phyloP scores from a whole-genome alignment of 495 filamentous ascomycete species.

The Letharia lupina region DNA sequence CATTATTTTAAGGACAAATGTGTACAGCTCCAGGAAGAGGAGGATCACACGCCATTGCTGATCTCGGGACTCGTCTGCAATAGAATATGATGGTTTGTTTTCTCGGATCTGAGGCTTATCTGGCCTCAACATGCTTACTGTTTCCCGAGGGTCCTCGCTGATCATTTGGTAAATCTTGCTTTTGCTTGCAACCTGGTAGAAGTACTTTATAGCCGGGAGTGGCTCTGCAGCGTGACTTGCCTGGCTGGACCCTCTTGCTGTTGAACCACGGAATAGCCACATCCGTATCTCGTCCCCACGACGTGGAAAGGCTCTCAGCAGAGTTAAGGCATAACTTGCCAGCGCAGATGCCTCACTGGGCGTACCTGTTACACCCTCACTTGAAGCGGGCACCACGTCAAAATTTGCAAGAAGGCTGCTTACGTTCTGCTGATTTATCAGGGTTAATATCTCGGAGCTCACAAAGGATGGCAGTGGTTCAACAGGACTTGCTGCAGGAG shows the following conservation, averaged over 20 bases:
- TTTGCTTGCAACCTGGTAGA: slow-evolving; percentile 69
- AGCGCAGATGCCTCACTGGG: slow-evolving; percentile 60
- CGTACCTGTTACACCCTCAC: slow-evolving; percentile 12
- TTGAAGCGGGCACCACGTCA: slow-evolving; percentile 30
- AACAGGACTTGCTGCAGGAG: slow-evolving; percentile 21
- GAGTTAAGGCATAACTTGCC: slow-evolving; percentile 77
- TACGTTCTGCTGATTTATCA: slow-evolving; percentile 60
- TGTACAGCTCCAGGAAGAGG: slow-evolving; percentile 89
- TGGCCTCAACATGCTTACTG: slow-evolving; percentile 49
- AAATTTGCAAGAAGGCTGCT: slow-evolving; percentile 47
- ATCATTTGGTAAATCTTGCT: slow-evolving; percentile 62
- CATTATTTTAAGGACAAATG: slow-evolving; percentile 81
- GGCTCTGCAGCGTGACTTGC: slow-evolving; percentile 31
- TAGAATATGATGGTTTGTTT: slow-evolving; percentile 3
- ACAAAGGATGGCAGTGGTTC: slow-evolving; percentile 48
- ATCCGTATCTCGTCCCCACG: slow-evolving; percentile 86
- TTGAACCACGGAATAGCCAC: slow-evolving; percentile 83
- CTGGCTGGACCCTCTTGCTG: slow-evolving; percentile 34
- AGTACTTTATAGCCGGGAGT: slow-evolving; percentile 73
- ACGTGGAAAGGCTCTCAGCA: slow-evolving; percentile 78
- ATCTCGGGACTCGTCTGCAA: slow-evolving; percentile 35
- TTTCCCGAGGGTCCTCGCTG: slow-evolving; percentile 46
- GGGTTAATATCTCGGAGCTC: slow-evolving; percentile 49
- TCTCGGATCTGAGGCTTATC: slow-evolving; percentile 23
- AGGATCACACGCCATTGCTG: slow-evolving; percentile 85